phyloP scores from a whole-genome alignment of 306 rosid species.

The Ammopiptanthus mongolicus region DNA sequence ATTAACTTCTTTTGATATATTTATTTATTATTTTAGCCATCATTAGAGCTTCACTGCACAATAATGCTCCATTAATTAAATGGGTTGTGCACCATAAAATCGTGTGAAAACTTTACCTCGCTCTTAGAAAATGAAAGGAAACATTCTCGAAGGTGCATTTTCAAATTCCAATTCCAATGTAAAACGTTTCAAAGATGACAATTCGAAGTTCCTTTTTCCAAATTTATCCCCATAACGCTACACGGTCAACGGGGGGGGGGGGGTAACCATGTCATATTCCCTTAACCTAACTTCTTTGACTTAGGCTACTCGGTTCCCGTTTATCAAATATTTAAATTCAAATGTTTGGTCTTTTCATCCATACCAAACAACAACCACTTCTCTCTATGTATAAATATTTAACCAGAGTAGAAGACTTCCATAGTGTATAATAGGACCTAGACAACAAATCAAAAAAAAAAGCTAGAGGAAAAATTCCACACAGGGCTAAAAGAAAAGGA shows the following conservation, averaged over 20 bases:
- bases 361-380: slow-evolving; percentile 28
- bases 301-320: slow-evolving; percentile 24
- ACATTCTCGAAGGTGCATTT: slow-evolving; percentile 20
- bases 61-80: too few species aligned
- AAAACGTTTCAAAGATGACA: background rate
- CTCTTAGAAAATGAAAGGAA: background rate
- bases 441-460: background rate
- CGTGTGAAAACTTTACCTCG: background rate
- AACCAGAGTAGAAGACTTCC: background rate
- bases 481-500: slow-evolving; percentile 22
- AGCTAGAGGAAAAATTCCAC: slow-evolving; percentile 20
- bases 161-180: background rate
- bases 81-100: too few species aligned
- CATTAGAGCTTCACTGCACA: too few species aligned
- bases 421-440: slow-evolving; percentile 7
- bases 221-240: background rate
- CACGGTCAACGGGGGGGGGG: slow-evolving; percentile 54
- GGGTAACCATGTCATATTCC: slow-evolving; percentile 46
- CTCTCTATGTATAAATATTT: background rate
- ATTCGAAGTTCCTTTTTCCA: background rate
- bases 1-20: too few species aligned
- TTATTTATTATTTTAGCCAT: too few species aligned
- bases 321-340: background rate
- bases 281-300: slow-evolving; percentile 30
- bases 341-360: background rate